These are phyloP conservation scores for Xylaria sp. DNA, from an alignment of 2,329 filamentous ascomycete species.

Conservation along the genomic window DNA sequence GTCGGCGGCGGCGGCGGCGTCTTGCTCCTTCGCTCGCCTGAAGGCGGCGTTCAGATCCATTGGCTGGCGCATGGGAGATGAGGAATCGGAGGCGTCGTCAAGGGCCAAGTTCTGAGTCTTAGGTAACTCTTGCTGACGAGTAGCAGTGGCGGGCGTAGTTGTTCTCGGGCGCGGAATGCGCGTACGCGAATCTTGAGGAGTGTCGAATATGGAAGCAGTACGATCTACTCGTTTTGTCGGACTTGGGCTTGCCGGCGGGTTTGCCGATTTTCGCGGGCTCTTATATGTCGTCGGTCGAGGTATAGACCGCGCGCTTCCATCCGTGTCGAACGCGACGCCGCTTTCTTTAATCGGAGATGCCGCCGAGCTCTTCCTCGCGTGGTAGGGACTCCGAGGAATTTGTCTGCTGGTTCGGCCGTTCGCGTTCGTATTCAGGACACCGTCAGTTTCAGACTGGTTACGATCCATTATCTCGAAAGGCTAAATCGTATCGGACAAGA, in stretches of 20 bases:
- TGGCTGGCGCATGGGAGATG: slow-evolving; percentile 29
- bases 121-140: slow-evolving; percentile 1
- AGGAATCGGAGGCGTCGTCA: slow-evolving; percentile 10
- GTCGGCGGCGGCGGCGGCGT: slow-evolving; percentile 17
- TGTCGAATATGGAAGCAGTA: slow-evolving; percentile 15
- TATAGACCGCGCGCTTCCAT: slow-evolving; percentile 14
- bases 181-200: slow-evolving; percentile 20
- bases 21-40: slow-evolving; percentile 25
- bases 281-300: slow-evolving; percentile 8
- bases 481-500: not conserved
- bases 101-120: slow-evolving; percentile 1
- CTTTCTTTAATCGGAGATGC: slow-evolving; percentile 25
- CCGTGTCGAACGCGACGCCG: slow-evolving; percentile 21
- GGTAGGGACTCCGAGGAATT: slow-evolving; percentile 17
- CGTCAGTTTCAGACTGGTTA: slow-evolving; percentile 16
- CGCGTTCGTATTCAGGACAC: slow-evolving; percentile 24
- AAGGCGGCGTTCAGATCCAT: slow-evolving; percentile 28
- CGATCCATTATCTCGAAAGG: slow-evolving; percentile 23
- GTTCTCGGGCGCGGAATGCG: slow-evolving; percentile 27
- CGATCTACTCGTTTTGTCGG: slow-evolving; percentile 12
- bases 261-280: slow-evolving; percentile 4
- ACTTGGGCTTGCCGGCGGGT: slow-evolving; percentile 8
- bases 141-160: slow-evolving; percentile 5
- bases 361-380: slow-evolving; percentile 13
- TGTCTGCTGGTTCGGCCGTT: slow-evolving; percentile 25